Conservation (phyloP, 257 asterid genomes). For the Parsonsia alboflavescens region DNA sequence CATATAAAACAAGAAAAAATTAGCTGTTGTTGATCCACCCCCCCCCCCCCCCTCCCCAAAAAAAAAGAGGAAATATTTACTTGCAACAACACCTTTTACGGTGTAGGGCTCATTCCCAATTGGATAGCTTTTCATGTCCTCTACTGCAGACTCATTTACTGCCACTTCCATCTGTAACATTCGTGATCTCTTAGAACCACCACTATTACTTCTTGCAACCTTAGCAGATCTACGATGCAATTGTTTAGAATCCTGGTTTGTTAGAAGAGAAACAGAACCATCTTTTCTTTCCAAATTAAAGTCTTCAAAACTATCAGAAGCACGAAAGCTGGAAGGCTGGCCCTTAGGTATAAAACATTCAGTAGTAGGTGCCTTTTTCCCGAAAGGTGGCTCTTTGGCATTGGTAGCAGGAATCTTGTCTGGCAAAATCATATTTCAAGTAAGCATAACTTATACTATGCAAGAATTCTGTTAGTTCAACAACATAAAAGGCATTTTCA, state of each 20-base stretch:
- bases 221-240: constrained; percentile 42
- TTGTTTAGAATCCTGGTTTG: constrained; percentile 36
- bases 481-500: not conserved
- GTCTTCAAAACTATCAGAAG: constrained; percentile 26
- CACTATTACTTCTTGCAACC: constrained; percentile 41
- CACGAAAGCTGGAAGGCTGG: constrained; percentile 34
- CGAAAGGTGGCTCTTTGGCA: constrained; percentile 34
- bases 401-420: constrained; percentile 34
- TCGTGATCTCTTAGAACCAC: constrained; percentile 57
- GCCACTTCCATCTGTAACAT: constrained; percentile 40
- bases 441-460: constrained; percentile 17
- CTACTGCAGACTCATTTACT: constrained; percentile 36
- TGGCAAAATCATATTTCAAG: constrained; percentile 24
- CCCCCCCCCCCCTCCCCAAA: not conserved
- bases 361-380: constrained; percentile 41
- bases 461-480: not conserved
- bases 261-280: constrained; percentile 26
- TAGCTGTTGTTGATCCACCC: not conserved
- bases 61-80: constrained; percentile 22
- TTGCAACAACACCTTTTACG: constrained; percentile 43
- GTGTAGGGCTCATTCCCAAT: constrained; percentile 41
- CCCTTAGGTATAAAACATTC: constrained; percentile 29
- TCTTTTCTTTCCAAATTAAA: constrained; percentile 28
- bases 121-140: constrained; percentile 37
- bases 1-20: not conserved